phyloP scores from a whole-genome alignment of 1,284 basidiomycete species.

The Pisolithus thermaeus region DNA sequence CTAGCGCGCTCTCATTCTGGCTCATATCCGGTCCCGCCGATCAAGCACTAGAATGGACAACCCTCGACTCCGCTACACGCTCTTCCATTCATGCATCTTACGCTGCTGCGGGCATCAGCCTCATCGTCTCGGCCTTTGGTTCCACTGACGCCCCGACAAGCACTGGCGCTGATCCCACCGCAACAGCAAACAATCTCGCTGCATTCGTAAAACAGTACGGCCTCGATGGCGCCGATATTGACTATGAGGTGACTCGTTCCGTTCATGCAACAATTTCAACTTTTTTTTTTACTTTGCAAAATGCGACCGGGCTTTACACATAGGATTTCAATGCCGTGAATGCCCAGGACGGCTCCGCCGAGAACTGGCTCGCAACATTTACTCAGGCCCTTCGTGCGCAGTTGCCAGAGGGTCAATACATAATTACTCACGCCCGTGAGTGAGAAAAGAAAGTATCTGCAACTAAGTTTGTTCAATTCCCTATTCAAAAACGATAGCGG shows the following conservation, averaged over 20 bases:
- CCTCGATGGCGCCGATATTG: conserved; percentile 51
- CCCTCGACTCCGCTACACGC: conserved; percentile 38
- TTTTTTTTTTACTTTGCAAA: too few species aligned
- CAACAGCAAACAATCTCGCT: conserved; percentile 42
- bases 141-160: conserved; percentile 40
- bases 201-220: conserved; percentile 44
- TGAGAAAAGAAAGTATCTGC: neutral
- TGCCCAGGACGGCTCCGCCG: conserved; percentile 30
- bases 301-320: neutral
- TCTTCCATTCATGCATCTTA: conserved; percentile 43
- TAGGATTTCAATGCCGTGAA: conserved; percentile 46
- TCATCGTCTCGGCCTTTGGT: conserved; percentile 55
- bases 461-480: neutral
- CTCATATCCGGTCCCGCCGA: conserved; percentile 48
- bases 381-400: conserved; percentile 32
- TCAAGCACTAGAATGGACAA: conserved; percentile 39
- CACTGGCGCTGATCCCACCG: conserved; percentile 32
- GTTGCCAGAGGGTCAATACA: conserved; percentile 31
- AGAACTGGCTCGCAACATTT: conserved; percentile 40
- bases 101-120: conserved; percentile 48
- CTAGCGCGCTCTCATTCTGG: conserved; percentile 42
- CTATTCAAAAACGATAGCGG: conserved; percentile 4
- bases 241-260: too few species aligned
- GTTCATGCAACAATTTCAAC: too few species aligned
- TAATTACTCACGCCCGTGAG: conserved; percentile 34